A percentile compares a stretch with the other conserved stretches of the same genome.
phyloP scores from a whole-genome alignment of 140 eudicot genomes.

The Anethum foeniculum region DNA sequence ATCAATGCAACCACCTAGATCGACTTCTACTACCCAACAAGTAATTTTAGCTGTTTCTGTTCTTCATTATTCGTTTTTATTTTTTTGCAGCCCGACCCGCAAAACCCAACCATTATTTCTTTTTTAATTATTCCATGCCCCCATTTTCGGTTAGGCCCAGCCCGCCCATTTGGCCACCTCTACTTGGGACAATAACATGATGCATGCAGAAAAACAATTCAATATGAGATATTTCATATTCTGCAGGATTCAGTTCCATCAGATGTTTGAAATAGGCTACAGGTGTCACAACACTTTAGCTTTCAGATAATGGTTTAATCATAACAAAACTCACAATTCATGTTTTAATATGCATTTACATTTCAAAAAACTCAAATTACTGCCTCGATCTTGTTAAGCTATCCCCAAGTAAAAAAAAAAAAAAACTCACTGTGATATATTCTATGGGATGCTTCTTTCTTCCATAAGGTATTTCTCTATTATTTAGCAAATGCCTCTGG shows the following conservation, averaged over 20 bases:
- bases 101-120: too few relatives aligned
- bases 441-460: conserved; percentile 61
- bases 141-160: too few relatives aligned
- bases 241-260: not conserved
- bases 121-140: too few relatives aligned
- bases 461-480: conserved; percentile 27
- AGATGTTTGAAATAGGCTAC: not conserved
- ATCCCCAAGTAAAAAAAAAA: not conserved
- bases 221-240: not conserved
- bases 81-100: too few relatives aligned
- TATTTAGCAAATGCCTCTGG: conserved; percentile 29
- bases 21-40: not conserved
- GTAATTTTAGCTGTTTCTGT: too few relatives aligned
- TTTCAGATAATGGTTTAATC: not conserved
- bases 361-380: not conserved
- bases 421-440: conserved; percentile 52
- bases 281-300: not conserved
- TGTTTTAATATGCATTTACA: not conserved
- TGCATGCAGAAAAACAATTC: not conserved
- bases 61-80: too few relatives aligned
- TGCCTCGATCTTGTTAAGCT: not conserved
- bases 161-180: too few relatives aligned
- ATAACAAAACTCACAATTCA: not conserved
- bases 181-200: not conserved
- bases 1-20: too few relatives aligned